phyloP scores from a whole-genome alignment of 306 rosid genomes.

The Inga leiocalycina region DNA sequence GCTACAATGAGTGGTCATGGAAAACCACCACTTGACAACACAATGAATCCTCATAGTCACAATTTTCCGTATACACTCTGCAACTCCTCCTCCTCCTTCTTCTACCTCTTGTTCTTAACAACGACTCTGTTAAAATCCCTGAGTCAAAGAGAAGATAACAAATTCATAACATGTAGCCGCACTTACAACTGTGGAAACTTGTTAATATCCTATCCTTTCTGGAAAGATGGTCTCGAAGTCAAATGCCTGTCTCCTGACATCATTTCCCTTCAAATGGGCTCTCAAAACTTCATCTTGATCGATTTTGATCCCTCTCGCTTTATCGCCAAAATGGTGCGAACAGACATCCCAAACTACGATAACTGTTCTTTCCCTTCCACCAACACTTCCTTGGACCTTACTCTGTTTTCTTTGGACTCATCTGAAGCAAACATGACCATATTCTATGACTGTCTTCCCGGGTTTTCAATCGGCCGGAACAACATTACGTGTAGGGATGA shows the following conservation, averaged over 20 bases:
- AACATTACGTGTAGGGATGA: not conserved
- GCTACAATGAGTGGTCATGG: not conserved
- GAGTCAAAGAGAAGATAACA: not conserved
- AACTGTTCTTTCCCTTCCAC: too few species aligned
- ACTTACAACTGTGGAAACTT: not conserved
- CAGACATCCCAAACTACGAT: too few species aligned
- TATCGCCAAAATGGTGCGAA: not conserved
- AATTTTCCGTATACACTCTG: not conserved
- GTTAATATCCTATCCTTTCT: constrained; percentile 43
- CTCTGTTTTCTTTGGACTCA: not conserved
- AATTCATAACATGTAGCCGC: not conserved
- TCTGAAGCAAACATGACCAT: not conserved
- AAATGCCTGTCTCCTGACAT: fast-evolving
- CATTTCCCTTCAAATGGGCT: not conserved
- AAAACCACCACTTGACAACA: not conserved
- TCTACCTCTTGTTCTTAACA: not conserved
- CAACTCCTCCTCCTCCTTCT: not conserved
- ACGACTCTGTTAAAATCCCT: not conserved
- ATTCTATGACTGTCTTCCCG: not conserved
- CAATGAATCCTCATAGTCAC: not conserved
- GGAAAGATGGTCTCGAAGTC: constrained; percentile 25
- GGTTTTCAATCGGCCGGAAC: not conserved
- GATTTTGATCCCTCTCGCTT: fast-evolving
- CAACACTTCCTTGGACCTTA: too few species aligned
- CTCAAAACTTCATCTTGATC: not conserved